Percentiles rank a stretch among this genome's conserved stretches.
These are phyloP conservation scores for Starmerella sp. DNA, from an alignment of 805 yeast species.

Conservation along the genomic window DNA sequence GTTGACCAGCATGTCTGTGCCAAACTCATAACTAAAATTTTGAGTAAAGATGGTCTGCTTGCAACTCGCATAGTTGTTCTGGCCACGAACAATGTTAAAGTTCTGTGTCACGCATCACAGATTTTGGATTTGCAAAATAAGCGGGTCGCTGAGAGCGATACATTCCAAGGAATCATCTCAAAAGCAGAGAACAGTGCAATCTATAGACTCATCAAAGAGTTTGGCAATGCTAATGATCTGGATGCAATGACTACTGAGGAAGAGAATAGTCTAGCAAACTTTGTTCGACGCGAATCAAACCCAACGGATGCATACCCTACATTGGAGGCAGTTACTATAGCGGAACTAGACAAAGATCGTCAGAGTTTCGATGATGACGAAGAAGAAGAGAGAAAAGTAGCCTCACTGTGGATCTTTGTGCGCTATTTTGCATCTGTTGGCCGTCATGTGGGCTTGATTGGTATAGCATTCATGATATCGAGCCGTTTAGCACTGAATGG, in stretches of 20 bases:
- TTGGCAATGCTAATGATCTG: conserved; percentile 63
- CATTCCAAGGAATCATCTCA: conserved; percentile 41
- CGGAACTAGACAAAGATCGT: not conserved
- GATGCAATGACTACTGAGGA: conserved; percentile 57
- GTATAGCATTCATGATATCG: conserved; percentile 29
- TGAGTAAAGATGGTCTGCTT: conserved; percentile 62
- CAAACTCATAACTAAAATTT: conserved; percentile 66
- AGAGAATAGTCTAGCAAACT: conserved; percentile 60
- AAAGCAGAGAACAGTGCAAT: conserved; percentile 20
- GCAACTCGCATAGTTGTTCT: conserved; percentile 58
- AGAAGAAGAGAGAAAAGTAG: conserved; percentile 21
- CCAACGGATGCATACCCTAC: conserved; percentile 7
- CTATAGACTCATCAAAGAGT: conserved; percentile 26
- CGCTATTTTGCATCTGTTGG: conserved; percentile 24
- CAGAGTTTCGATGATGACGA: conserved; percentile 25
- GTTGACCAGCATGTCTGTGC: conserved; percentile 95
- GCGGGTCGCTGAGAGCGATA: conserved; percentile 41
- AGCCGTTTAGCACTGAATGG: conserved; percentile 21
- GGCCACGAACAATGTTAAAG: conserved; percentile 74
- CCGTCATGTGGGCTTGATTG: conserved; percentile 33
- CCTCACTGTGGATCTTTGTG: conserved; percentile 20
- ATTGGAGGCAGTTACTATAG: not conserved
- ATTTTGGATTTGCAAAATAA: conserved; percentile 50
- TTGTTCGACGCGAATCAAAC: conserved; percentile 23
- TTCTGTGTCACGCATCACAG: conserved; percentile 57